Evolutionary conservation across 768 basidiomycete genomes (phyloP).

Genomic region (Aureoboletus auriporus): DNA sequence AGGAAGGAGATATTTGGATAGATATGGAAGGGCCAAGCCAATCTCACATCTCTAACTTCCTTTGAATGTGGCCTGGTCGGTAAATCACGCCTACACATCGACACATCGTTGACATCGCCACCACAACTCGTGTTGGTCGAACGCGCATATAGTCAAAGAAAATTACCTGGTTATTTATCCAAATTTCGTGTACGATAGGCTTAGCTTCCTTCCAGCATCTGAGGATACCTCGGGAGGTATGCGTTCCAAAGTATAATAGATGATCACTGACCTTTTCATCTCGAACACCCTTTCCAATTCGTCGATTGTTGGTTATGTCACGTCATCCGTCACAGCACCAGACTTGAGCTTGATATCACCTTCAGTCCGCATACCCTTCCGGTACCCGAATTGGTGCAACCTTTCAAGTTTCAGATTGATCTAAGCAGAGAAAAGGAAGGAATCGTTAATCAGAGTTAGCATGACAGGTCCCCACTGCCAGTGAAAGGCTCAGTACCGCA

Average conservation of each 20-base stretch:
- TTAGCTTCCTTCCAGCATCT: slow-evolving; percentile 72
- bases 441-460: background rate
- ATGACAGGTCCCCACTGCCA: background rate
- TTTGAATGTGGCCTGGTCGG: too few species aligned
- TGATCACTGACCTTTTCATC: slow-evolving; percentile 65
- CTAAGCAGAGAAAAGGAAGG: slow-evolving; percentile 33
- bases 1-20: too few species aligned
- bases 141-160: slow-evolving; percentile 91
- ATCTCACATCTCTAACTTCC: too few species aligned
- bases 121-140: slow-evolving; percentile 85
- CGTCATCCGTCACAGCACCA: slow-evolving; percentile 85
- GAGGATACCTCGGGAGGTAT: background rate
- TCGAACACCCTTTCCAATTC: slow-evolving; percentile 65
- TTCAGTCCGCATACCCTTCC: slow-evolving; percentile 80
- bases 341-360: slow-evolving; percentile 67
- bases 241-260: background rate
- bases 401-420: slow-evolving; percentile 96
- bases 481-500: slow-evolving; percentile 50
- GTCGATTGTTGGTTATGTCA: slow-evolving; percentile 58
- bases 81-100: too few species aligned
- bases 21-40: too few species aligned
- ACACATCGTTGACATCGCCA: too few species aligned
- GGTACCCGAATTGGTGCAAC: too few species aligned
- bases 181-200: slow-evolving; percentile 90
- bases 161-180: slow-evolving; percentile 98